These are phyloP conservation scores for Gynandropsis gynandra DNA, from an alignment of 345 rosid species.

Conservation along the genomic window DNA sequence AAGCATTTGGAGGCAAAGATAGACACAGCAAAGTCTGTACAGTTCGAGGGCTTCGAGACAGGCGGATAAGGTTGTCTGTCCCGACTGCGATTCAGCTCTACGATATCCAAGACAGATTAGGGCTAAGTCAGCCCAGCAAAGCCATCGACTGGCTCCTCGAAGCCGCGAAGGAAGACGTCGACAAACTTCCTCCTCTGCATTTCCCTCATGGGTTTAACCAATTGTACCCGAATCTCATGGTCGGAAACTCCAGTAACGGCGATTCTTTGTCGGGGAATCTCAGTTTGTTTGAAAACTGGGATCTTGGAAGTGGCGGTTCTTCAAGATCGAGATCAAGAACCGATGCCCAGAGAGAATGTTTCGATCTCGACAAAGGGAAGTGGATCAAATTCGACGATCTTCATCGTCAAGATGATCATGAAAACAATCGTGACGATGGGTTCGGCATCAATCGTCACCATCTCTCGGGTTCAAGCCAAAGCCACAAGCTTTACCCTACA, in stretches of 20 bases:
- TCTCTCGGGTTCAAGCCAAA: slow-evolving; percentile 39
- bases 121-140: slow-evolving; percentile 85
- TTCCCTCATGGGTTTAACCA: slow-evolving; percentile 67
- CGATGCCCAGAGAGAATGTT: slow-evolving; percentile 27
- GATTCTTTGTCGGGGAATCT: slow-evolving; percentile 18
- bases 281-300: slow-evolving; percentile 23
- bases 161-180: slow-evolving; percentile 62
- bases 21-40: slow-evolving; percentile 98
- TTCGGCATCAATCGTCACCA: slow-evolving; percentile 23
- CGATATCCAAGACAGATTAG: slow-evolving; percentile 87
- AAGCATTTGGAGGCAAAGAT: slow-evolving; percentile 90
- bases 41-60: slow-evolving; percentile 72
- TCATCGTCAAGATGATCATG: slow-evolving; percentile 15
- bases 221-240: slow-evolving; percentile 48
- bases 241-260: slow-evolving; percentile 22
- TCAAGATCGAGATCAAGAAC: slow-evolving; percentile 17
- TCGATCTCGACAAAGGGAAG: slow-evolving; percentile 38
- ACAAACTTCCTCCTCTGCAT: slow-evolving; percentile 82
- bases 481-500: slow-evolving; percentile 8
- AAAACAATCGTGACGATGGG: slow-evolving; percentile 12
- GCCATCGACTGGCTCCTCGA: slow-evolving; percentile 92
- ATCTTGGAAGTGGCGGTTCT: slow-evolving; percentile 31
- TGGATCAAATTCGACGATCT: slow-evolving; percentile 31
- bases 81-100: slow-evolving; percentile 89
- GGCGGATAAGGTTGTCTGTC: slow-evolving; percentile 86